Evolutionary conservation across 108 stramenopile genomes (phyloP), one percentile per base, ranked within the genome.

Genomic region (Skeletonema costatum): DNA sequence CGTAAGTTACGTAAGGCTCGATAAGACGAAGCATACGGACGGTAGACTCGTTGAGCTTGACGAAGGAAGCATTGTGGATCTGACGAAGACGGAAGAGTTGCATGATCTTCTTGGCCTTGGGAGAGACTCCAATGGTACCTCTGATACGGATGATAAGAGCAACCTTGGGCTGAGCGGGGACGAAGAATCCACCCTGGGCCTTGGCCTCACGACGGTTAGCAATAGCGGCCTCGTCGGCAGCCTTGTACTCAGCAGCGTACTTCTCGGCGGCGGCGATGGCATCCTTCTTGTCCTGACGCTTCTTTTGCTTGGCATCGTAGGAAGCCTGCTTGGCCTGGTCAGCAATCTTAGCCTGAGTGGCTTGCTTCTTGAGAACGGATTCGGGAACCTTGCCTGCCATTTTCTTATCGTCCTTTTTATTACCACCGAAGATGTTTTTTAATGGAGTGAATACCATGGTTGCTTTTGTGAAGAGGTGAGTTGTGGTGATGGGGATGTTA

Each of bases 91-190:
- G 97, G 87, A 99, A 97, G 35, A 99, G 93, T 78, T 98, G 99
- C 87, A 99, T 90, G 75, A 99, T 97, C 94, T 98, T 99, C 95
- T 97, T 97, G 84, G 95, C 96, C 97, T 99, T 99, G 86, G 99
- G 99, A 59, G 96, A 96, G 32, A 99, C 98, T 67, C 99, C 99
- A 73, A 99, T 98, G 90, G 96, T 99, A 98, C 99, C 99, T 56
- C 98, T 94, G 78, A 99, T 97, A 82, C 99, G 98, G 78, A 99
- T 87, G 39, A 99, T 97, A 60, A 99, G 75, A 56, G 91, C 97
- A 35, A 99, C 73, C 92, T 98, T 99, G 76, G 98, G 97, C 86
- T 97, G 90, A 30, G 97, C 90, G 36, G 98, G 97, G 62, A 99
- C 98, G 82, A 87, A 99, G 87, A 99, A 97, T 77, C 96, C 94